These are phyloP conservation scores for Knufia fluminis DNA, from an alignment of 2,329 filamentous ascomycete species.

Conservation along the genomic window DNA sequence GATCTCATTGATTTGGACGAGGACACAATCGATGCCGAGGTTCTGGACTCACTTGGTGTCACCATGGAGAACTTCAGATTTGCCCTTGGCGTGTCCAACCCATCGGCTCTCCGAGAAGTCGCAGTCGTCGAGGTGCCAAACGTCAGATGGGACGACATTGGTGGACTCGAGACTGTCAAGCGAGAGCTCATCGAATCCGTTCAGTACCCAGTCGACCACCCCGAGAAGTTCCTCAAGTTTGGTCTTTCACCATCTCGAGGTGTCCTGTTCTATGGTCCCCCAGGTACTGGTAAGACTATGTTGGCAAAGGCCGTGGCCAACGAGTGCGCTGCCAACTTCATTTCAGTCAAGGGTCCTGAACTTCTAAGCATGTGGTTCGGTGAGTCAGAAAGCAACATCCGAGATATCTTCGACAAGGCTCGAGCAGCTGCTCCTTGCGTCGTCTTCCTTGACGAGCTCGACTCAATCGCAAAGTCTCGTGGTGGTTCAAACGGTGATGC, in stretches of 20 bases:
- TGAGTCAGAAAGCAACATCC: slow-evolving; percentile 99
- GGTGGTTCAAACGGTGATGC: slow-evolving; percentile 93
- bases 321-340: slow-evolving; percentile 98
- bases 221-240: slow-evolving; percentile 99
- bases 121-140: slow-evolving; percentile 99
- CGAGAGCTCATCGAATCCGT: slow-evolving; percentile 98
- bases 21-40: slow-evolving; percentile 97
- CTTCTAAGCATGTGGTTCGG: slow-evolving; percentile 99
- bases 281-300: slow-evolving; percentile 99
- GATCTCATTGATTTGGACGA: slow-evolving; percentile 97
- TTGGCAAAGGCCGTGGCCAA: slow-evolving; percentile 99
- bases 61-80: slow-evolving; percentile 99
- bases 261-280: slow-evolving; percentile 97
- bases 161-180: slow-evolving; percentile 97
- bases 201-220: slow-evolving; percentile 98
- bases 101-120: slow-evolving; percentile 94
- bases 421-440: slow-evolving; percentile 95
- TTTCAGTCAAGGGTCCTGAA: slow-evolving; percentile 97
- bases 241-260: slow-evolving; percentile 94
- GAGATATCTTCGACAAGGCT: slow-evolving; percentile 99
- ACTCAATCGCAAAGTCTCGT: slow-evolving; percentile 98
- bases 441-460: slow-evolving; percentile 96
- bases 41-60: slow-evolving; percentile 93
- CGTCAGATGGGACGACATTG: slow-evolving; percentile 98
- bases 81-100: slow-evolving; percentile 94